These are phyloP conservation scores for Chromera velia DNA, from an alignment of 73 alveolate species.

Conservation along the genomic window DNA sequence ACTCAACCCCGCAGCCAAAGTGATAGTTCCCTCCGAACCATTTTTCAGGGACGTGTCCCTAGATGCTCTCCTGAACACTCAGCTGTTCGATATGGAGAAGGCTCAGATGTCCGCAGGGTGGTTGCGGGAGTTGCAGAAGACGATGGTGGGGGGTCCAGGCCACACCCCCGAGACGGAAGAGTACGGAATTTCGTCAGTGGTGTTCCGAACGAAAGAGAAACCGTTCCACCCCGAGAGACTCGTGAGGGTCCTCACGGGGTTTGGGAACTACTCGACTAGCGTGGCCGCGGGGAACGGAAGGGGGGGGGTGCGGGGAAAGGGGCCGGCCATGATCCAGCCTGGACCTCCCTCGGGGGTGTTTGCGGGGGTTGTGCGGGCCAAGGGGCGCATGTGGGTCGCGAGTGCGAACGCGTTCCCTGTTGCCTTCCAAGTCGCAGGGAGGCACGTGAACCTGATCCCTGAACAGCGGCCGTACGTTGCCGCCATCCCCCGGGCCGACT, in stretches of 20 bases:
- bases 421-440: slow-evolving; percentile 18
- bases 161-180: too few relatives aligned
- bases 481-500: slow-evolving; percentile 18
- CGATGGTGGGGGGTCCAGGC: slow-evolving; percentile 2
- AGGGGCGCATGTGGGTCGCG: slow-evolving; percentile 50
- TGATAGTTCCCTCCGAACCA: slow-evolving; percentile 33
- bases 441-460: too few relatives aligned
- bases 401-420: slow-evolving; percentile 21
- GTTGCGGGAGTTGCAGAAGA: slow-evolving; percentile 6
- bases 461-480: slow-evolving; percentile 29
- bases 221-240: slow-evolving; percentile 40
- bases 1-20: slow-evolving; percentile 52
- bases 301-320: background rate
- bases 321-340: background rate
- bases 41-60: slow-evolving; percentile 40
- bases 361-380: slow-evolving; percentile 40
- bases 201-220: slow-evolving; percentile 26
- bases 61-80: background rate
- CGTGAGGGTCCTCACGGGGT: slow-evolving; percentile 15
- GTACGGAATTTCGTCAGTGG: slow-evolving; percentile 47
- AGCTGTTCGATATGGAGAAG: background rate
- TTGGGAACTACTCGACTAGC: slow-evolving; percentile 20
- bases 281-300: background rate
- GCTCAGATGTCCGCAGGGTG: background rate
- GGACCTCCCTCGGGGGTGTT: background rate